Conservation (phyloP, 345 rosid genomes). For the Eucalyptus camaldulensis region DNA sequence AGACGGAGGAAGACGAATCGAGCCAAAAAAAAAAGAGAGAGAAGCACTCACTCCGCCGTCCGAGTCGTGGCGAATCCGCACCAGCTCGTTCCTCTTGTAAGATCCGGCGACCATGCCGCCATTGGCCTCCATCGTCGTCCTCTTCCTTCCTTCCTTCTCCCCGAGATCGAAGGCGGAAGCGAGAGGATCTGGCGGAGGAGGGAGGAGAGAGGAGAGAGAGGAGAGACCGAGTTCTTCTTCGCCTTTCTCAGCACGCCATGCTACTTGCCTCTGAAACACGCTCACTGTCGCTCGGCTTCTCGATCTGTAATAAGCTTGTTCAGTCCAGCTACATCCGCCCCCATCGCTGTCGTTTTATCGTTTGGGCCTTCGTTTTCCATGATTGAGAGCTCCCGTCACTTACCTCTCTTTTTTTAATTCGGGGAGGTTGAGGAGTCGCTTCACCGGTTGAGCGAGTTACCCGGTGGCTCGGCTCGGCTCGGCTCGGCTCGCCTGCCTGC, state of each 20-base stretch:
- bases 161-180: background rate
- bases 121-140: slow-evolving; percentile 66
- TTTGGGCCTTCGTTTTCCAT: background rate
- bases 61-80: slow-evolving; percentile 96
- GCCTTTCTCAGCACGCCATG: slow-evolving; percentile 58
- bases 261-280: background rate
- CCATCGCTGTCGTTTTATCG: background rate
- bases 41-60: slow-evolving; percentile 75
- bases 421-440: background rate
- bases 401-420: background rate
- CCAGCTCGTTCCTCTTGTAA: slow-evolving; percentile 93
- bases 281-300: slow-evolving; percentile 3
- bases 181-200: background rate
- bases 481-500: background rate
- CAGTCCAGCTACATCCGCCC: background rate
- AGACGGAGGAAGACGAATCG: no score
- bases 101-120: slow-evolving; percentile 98
- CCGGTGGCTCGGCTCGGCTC: background rate
- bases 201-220: background rate
- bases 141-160: background rate
- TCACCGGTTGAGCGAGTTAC: slow-evolving; percentile 23
- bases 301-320: background rate
- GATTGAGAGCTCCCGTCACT: background rate
- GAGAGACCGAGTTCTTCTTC: background rate
- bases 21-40: no score